Conservation (phyloP, 2,329 filamentous ascomycete species). For the Talaromyces sp. region DNA sequence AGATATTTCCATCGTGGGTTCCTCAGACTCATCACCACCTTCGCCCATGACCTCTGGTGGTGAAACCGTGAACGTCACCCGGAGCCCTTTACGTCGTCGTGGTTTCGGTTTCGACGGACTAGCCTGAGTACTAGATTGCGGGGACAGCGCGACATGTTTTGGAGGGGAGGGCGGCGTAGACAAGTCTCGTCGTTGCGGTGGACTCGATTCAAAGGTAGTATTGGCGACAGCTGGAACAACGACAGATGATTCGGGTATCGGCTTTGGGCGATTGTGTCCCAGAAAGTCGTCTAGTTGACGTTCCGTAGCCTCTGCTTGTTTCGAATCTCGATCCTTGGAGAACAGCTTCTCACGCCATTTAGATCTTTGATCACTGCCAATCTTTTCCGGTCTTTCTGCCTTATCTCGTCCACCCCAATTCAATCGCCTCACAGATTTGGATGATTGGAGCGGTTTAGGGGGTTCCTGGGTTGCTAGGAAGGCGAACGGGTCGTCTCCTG, state of each 20-base stretch:
- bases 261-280: constrained; percentile 47
- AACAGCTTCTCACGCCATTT: constrained; percentile 52
- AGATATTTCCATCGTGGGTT: constrained; percentile 68
- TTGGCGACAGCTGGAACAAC: constrained; percentile 2
- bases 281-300: constrained; percentile 56
- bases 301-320: constrained; percentile 36
- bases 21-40: constrained; percentile 80
- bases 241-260: constrained; percentile 25
- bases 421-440: constrained; percentile 16
- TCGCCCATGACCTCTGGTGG: constrained; percentile 81
- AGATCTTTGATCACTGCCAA: constrained; percentile 25
- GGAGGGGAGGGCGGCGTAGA: constrained; percentile 22
- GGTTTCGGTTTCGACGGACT: constrained; percentile 34
- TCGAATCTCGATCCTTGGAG: constrained; percentile 34
- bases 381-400: background rate
- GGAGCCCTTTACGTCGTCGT: constrained; percentile 61
- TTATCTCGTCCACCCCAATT: constrained; percentile 15
- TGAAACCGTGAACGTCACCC: constrained; percentile 69
- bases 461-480: constrained; percentile 31
- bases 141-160: constrained; percentile 19
- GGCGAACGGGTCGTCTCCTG: constrained; percentile 36
- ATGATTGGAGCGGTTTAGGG: constrained; percentile 27
- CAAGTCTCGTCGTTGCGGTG: constrained; percentile 31
- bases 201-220: background rate
- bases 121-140: constrained; percentile 16